Conservation (phyloP, 2,329 filamentous ascomycete species). For the Knufia petricola region DNA sequence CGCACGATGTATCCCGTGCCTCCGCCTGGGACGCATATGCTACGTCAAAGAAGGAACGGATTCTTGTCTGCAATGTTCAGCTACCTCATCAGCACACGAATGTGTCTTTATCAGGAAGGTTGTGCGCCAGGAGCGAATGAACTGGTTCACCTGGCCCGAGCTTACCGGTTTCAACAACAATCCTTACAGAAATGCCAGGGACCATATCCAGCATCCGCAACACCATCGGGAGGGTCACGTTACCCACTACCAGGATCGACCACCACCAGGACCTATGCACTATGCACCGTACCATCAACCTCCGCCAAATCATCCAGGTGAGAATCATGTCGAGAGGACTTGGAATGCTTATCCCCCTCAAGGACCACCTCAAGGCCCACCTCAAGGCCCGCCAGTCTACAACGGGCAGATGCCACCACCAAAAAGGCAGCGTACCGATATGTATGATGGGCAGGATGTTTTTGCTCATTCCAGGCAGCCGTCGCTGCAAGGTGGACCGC, state of each 20-base stretch:
- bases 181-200: slow-evolving; percentile 1
- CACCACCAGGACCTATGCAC: slow-evolving; percentile 3
- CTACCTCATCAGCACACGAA: not conserved
- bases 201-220: slow-evolving; percentile 1
- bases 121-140: not conserved
- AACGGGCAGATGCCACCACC: slow-evolving; percentile 7
- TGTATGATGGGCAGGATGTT: slow-evolving; percentile 9
- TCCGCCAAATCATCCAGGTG: slow-evolving; percentile 2
- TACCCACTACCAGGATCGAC: slow-evolving; percentile 6
- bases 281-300: slow-evolving; percentile 6
- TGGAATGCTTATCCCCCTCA: slow-evolving; percentile 6
- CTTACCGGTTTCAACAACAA: slow-evolving; percentile 5
- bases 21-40: slow-evolving; percentile 3
- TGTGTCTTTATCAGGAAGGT: slow-evolving; percentile 9
- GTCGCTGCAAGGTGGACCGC: not conserved
- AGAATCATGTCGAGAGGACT: slow-evolving; percentile 8
- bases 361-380: not conserved
- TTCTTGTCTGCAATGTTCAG: slow-evolving; percentile 6
- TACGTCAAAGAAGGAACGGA: slow-evolving; percentile 7
- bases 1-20: slow-evolving; percentile 6
- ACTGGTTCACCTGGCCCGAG: slow-evolving; percentile 8
- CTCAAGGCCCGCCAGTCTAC: slow-evolving; percentile 1
- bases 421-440: slow-evolving; percentile 7
- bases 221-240: slow-evolving; percentile 1
- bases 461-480: slow-evolving; percentile 5